Evolutionary conservation across 768 basidiomycete species (phyloP).

Genomic region (Saitozyma sp.): DNA sequence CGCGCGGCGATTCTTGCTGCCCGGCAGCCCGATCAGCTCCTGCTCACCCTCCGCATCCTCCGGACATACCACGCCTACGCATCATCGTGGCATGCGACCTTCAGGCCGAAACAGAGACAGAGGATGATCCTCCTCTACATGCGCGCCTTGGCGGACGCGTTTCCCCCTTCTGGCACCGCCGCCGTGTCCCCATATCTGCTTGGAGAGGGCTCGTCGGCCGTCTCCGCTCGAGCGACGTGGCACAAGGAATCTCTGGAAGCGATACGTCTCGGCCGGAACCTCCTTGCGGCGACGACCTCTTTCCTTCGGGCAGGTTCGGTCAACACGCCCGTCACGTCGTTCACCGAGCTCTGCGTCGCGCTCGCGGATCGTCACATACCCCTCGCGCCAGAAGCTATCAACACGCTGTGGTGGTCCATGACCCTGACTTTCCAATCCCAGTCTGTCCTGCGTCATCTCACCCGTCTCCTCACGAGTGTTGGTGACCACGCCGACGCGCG

Average conservation of each 20-base stretch:
- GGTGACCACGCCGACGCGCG: slow-evolving; percentile 52
- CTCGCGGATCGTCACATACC: slow-evolving; percentile 17
- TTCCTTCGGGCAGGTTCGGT: slow-evolving; percentile 81
- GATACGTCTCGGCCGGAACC: slow-evolving; percentile 68
- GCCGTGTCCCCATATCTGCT: slow-evolving; percentile 32
- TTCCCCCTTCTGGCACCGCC: slow-evolving; percentile 23
- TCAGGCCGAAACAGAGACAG: slow-evolving; percentile 73
- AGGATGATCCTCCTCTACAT: slow-evolving; percentile 70
- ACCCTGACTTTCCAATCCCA: slow-evolving; percentile 91
- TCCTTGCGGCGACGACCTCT: slow-evolving; percentile 66
- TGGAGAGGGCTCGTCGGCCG: slow-evolving; percentile 15
- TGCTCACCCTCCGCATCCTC: slow-evolving; percentile 34
- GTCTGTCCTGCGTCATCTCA: slow-evolving; percentile 79
- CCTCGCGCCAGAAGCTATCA: slow-evolving; percentile 21
- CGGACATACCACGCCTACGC: slow-evolving; percentile 51
- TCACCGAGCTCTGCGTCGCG: slow-evolving; percentile 60
- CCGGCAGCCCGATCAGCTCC: slow-evolving; percentile 49
- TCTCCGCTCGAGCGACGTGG: slow-evolving; percentile 57
- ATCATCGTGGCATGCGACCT: slow-evolving; percentile 73
- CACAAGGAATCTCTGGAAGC: slow-evolving; percentile 64
- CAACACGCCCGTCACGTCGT: slow-evolving; percentile 76
- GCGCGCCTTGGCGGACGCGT: slow-evolving; percentile 61
- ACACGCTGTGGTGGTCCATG: slow-evolving; percentile 92
- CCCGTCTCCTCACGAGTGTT: slow-evolving; percentile 67
- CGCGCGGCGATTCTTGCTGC: slow-evolving; percentile 71